Base-by-base conservation (phyloP, 139 green algal species). In the Micractinium conductrix region DNA sequence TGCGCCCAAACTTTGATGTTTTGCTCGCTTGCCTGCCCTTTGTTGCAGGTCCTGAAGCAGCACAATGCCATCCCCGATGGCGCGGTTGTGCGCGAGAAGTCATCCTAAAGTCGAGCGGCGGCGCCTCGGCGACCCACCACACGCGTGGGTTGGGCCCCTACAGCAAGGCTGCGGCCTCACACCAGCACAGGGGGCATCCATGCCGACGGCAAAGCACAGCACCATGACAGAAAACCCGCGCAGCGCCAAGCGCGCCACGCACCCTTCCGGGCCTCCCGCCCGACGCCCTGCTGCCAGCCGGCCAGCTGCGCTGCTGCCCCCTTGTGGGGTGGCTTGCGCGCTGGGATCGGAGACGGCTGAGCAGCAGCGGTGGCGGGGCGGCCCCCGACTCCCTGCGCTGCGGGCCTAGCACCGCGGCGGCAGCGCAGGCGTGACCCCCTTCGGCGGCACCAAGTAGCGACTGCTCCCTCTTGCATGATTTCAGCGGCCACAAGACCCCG, bases 11-110 rank as follows among this genome's bases (percentile, higher is more conserved):
- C n/a, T n/a, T n/a, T n/a, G n/a, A n/a, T 43, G n/a, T n/a, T 44
- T 30, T 79, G 6, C 45, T n/a, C n/a, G 26, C 44, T 42, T 17
- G 14, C 5, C 30, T 17, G 73, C 24, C 45, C 30, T 76, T 6
- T 78, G 3, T 67, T 87, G 70, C 80, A 87, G 78, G 83, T 91
- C 74, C 92, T 96, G 24, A 95, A 95, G 87, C 89, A 95, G 89
- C 93, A 96, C 91, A 94, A 94, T 81, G 92, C 91, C 35, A 91
- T 96, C 74, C 90, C 92, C 33, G 89, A 92, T 19, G 91, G 78
- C 42, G 86, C 82, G 8, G 76, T 79, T 26, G 55, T 86, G 38
- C 71, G 71, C 33, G 71, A 74, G 30, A 79, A 79, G 69, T 50
- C 60, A n/a, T n/a, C n/a, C n/a, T n/a, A n/a, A n/a, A n/a, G n/a